Evolutionary conservation across 1,284 basidiomycete species (phyloP).

Genomic region (Caloboletus firmus): DNA sequence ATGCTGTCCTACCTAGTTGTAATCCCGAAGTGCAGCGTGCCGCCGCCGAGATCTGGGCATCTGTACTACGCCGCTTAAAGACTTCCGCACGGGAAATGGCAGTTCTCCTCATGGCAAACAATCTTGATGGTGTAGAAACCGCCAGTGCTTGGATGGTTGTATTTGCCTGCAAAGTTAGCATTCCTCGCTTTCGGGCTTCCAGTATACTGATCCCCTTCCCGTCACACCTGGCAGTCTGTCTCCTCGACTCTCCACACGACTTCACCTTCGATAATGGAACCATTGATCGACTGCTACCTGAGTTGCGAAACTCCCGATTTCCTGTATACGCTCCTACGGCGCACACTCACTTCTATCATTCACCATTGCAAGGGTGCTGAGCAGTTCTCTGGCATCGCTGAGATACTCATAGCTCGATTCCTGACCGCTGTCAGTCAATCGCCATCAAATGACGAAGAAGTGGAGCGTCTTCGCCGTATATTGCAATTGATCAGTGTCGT

Average conservation of each 20-base stretch:
- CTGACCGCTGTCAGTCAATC: conserved; percentile 12
- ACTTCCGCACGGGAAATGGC: conserved; percentile 50
- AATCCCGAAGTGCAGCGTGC: conserved; percentile 67
- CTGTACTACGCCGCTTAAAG: conserved; percentile 64
- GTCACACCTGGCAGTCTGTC: conserved; percentile 56
- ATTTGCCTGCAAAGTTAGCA: conserved; percentile 68
- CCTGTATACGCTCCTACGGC: conserved; percentile 58
- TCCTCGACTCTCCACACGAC: conserved; percentile 80
- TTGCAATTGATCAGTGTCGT: conserved; percentile 52
- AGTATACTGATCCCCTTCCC: conserved; percentile 2
- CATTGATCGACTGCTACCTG: conserved; percentile 58
- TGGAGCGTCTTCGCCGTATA: conserved; percentile 39
- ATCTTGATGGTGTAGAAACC: conserved; percentile 51
- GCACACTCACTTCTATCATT: conserved; percentile 75
- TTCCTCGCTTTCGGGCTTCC: not conserved
- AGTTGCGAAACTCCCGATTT: conserved; percentile 41
- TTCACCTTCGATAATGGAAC: conserved; percentile 59
- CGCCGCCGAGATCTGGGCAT: conserved; percentile 78
- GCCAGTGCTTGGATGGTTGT: conserved; percentile 67
- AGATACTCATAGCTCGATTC: conserved; percentile 48
- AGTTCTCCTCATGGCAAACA: conserved; percentile 48
- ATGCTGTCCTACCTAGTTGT: conserved; percentile 53
- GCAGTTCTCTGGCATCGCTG: conserved; percentile 60
- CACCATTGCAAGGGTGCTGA: conserved; percentile 76
- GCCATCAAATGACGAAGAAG: conserved; percentile 15